A percentile compares a stretch with the other conserved stretches of the same genome.
Evolutionary conservation across 2,329 filamentous ascomycete species (phyloP).

Genomic region (Colletotrichum sp.): DNA sequence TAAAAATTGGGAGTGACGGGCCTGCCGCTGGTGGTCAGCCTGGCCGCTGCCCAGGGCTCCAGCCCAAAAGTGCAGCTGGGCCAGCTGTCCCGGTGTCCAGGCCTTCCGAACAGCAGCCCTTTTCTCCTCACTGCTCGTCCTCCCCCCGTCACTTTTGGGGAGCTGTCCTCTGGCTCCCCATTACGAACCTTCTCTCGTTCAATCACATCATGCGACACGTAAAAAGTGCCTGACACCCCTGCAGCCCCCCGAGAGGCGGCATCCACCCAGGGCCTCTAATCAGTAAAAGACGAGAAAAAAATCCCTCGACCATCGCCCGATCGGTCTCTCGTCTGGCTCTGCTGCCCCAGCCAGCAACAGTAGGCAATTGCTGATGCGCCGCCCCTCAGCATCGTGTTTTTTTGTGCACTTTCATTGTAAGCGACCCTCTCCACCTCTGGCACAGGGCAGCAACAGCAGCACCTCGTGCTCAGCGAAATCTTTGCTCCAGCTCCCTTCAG

Average conservation of each 20-base stretch:
- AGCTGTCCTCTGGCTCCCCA: neutral
- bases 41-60: neutral
- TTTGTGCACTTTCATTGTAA: neutral
- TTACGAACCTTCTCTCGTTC: constrained; percentile 7
- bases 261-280: constrained; percentile 19
- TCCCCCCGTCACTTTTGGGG: neutral
- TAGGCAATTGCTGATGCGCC: neutral
- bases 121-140: neutral
- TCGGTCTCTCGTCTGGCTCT: constrained; percentile 1
- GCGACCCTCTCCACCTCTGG: neutral
- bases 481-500: neutral
- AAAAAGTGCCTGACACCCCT: constrained; percentile 13
- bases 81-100: neutral
- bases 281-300: constrained; percentile 7
- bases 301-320: constrained; percentile 7
- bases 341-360: neutral
- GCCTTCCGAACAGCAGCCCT: neutral
- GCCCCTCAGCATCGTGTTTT: constrained; percentile 2
- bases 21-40: neutral
- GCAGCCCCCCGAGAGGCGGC: constrained; percentile 9
- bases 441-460: neutral
- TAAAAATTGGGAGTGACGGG: neutral
- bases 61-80: neutral
- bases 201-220: constrained; percentile 21
- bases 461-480: neutral